Evolutionary conservation across 176 grass and related monocot species (phyloP).

Genomic region (Cenchrus fungigraminus): DNA sequence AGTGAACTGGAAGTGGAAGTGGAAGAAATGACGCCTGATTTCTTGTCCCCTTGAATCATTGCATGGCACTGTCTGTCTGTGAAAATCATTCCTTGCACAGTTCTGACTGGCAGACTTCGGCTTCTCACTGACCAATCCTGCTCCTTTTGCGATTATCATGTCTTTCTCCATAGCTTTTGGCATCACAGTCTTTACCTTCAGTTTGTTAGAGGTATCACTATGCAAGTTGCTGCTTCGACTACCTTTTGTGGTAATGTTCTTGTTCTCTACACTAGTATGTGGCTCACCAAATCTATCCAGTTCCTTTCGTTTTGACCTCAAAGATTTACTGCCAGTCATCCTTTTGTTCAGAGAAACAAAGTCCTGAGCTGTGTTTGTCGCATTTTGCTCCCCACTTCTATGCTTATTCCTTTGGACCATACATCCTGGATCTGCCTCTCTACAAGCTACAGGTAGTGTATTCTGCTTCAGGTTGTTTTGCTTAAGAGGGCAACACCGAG

Average conservation of each 20-base stretch:
- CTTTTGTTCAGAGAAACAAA: slow-evolving; percentile 57
- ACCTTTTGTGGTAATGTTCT: slow-evolving; percentile 41
- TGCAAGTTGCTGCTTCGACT: background rate
- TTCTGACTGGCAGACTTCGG: slow-evolving; percentile 34
- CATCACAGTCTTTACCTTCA: slow-evolving; percentile 19
- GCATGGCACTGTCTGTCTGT: slow-evolving; percentile 14
- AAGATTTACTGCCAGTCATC: slow-evolving; percentile 37
- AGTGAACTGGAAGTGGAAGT: slow-evolving; percentile 61
- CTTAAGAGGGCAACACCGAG: slow-evolving; percentile 43
- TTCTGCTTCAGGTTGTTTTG: slow-evolving; percentile 81
- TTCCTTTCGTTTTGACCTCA: slow-evolving; percentile 54
- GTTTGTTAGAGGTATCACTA: slow-evolving; percentile 30
- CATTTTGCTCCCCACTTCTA: slow-evolving; percentile 35
- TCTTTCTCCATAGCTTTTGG: slow-evolving; percentile 47
- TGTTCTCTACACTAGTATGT: slow-evolving; percentile 30
- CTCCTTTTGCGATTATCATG: slow-evolving; percentile 58
- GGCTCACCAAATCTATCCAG: slow-evolving; percentile 36
- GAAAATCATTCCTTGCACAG: slow-evolving; percentile 13
- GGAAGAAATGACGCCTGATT: slow-evolving; percentile 48
- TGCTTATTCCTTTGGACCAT: slow-evolving; percentile 39
- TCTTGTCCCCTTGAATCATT: slow-evolving; percentile 42
- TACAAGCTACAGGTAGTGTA: slow-evolving; percentile 27
- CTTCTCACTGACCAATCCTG: slow-evolving; percentile 50
- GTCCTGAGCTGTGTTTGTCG: slow-evolving; percentile 21
- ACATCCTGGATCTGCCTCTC: slow-evolving; percentile 16